A percentile compares a stretch with the other conserved stretches of the same genome.
Evolutionary conservation across 2,329 filamentous ascomycete genomes (phyloP).

Genomic region (Paradendryphiella salina): DNA sequence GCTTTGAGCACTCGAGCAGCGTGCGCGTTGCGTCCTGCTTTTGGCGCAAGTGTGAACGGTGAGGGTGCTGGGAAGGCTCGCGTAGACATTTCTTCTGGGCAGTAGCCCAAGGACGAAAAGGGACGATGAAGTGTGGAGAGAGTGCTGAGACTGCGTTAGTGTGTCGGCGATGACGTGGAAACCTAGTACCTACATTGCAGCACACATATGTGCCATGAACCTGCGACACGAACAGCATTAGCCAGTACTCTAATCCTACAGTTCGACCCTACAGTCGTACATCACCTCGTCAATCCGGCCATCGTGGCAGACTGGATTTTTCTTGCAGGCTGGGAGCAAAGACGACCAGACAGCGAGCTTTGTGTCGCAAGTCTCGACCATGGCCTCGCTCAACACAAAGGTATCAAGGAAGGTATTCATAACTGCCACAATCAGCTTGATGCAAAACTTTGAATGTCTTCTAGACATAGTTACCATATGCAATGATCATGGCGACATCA

Average conservation of each 20-base stretch:
- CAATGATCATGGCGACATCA: constrained; percentile 70
- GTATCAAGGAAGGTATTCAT: constrained; percentile 53
- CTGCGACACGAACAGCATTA: not conserved
- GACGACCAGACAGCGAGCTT: constrained; percentile 74
- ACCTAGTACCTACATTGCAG: constrained; percentile 47
- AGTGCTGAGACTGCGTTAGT: constrained; percentile 21
- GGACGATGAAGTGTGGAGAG: constrained; percentile 48
- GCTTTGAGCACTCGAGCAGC: constrained; percentile 78
- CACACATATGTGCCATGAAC: constrained; percentile 83
- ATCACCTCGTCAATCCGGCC: constrained; percentile 82
- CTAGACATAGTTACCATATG: constrained; percentile 55
- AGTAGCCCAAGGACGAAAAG: constrained; percentile 42
- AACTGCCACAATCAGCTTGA: constrained; percentile 27
- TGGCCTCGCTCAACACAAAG: constrained; percentile 30
- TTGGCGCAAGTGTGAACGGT: constrained; percentile 53
- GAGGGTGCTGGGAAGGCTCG: constrained; percentile 65
- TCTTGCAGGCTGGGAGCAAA: constrained; percentile 73
- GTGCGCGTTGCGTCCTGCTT: constrained; percentile 57
- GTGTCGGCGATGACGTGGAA: not conserved
- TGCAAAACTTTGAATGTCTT: not conserved
- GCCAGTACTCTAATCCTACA: not conserved
- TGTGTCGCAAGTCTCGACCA: constrained; percentile 71
- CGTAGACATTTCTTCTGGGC: constrained; percentile 36
- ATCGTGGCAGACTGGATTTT: constrained; percentile 66
- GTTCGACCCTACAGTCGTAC: constrained; percentile 17